Conservation (phyloP, 768 basidiomycete species). For the Boletellus ananiceps region DNA sequence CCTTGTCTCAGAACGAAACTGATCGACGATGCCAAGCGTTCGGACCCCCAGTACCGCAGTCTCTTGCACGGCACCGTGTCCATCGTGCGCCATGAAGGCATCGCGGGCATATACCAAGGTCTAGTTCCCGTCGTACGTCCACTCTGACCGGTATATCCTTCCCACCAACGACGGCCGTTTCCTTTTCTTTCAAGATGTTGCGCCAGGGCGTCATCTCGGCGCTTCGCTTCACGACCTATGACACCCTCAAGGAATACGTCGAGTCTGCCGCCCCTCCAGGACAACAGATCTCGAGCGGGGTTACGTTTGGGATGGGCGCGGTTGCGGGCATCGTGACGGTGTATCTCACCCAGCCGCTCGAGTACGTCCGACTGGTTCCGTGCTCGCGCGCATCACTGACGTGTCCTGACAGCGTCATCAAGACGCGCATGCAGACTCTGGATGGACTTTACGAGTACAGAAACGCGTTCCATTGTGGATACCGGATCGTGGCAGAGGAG, state of each 20-base stretch:
- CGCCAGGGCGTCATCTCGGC: conserved; percentile 98
- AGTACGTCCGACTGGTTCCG: conserved; percentile 42
- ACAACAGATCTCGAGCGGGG: conserved; percentile 74
- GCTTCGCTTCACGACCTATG: conserved; percentile 91
- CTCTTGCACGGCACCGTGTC: conserved; percentile 76
- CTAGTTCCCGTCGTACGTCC: conserved; percentile 84
- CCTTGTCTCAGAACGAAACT: conserved; percentile 77
- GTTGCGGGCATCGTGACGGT: conserved; percentile 94
- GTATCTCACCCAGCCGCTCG: conserved; percentile 82
- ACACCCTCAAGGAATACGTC: conserved; percentile 88
- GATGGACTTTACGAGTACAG: conserved; percentile 78
- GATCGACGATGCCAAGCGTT: conserved; percentile 87
- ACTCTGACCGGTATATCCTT: too few relatives aligned
- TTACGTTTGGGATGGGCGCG: conserved; percentile 93
- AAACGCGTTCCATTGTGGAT: conserved; percentile 94
- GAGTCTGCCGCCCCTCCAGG: conserved; percentile 81
- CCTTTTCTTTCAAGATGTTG: conserved; percentile 66
- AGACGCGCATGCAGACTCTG: conserved; percentile 96
- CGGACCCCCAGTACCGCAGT: conserved; percentile 81
- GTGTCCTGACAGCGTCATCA: conserved; percentile 66
- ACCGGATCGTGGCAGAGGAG: conserved; percentile 91
- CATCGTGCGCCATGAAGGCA: conserved; percentile 83
- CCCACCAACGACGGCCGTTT: background rate
- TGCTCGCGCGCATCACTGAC: background rate
- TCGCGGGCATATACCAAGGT: conserved; percentile 83